Conservation (phyloP, 768 basidiomycete genomes). For the Phaeotremella fagi region DNA sequence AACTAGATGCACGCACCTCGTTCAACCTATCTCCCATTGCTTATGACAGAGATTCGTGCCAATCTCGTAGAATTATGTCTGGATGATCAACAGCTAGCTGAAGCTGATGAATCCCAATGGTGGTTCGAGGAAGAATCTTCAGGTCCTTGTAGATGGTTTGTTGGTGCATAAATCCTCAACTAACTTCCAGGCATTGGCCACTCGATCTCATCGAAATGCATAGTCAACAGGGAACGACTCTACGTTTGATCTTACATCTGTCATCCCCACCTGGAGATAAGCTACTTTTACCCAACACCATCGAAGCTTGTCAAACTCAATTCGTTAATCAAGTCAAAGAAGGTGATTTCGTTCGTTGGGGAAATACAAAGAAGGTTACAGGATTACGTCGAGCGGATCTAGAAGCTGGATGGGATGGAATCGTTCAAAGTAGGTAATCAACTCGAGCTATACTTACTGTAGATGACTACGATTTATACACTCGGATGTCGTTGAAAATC, state of each 20-base stretch:
- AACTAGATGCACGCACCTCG: constrained; percentile 64
- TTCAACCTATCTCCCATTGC: constrained; percentile 84
- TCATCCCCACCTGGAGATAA: constrained; percentile 82
- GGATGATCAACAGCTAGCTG: constrained; percentile 71
- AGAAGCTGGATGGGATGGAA: constrained; percentile 95
- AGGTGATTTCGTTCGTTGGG: constrained; percentile 95
- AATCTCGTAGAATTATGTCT: constrained; percentile 90
- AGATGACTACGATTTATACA: constrained; percentile 97
- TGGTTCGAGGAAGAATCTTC: constrained; percentile 82
- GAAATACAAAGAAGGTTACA: constrained; percentile 90
- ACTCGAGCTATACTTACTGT: background rate
- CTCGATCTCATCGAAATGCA: constrained; percentile 86
- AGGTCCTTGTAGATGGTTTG: constrained; percentile 66
- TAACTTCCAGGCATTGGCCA: constrained; percentile 84
- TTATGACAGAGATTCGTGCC: constrained; percentile 80
- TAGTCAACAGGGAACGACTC: constrained; percentile 55
- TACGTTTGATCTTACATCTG: constrained; percentile 75
- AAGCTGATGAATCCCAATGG: constrained; percentile 83
- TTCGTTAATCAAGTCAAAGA: constrained; percentile 97
- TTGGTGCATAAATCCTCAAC: constrained; percentile 12
- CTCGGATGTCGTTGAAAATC: constrained; percentile 88
- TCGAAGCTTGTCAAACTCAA: constrained; percentile 83
- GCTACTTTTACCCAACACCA: constrained; percentile 69
- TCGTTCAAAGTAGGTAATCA: constrained; percentile 73
- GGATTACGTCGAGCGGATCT: constrained; percentile 84